phyloP scores from a whole-genome alignment of 2,329 filamentous ascomycete genomes.

The Aaosphaeria pasadenensis region DNA sequence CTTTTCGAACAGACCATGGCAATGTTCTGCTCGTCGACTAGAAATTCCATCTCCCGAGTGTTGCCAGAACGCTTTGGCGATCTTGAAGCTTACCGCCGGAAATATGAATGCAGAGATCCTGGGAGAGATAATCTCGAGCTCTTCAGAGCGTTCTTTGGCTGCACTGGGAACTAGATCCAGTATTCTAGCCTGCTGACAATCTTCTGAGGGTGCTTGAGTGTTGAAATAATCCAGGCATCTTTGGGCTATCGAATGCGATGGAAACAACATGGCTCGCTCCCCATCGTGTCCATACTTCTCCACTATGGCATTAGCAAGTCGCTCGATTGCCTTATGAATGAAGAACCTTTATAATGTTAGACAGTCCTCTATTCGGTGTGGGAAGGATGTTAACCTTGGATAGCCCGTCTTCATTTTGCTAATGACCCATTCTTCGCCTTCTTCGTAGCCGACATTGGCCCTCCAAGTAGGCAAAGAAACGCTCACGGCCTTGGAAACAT shows the following conservation, averaged over 20 bases:
- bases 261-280: conserved; percentile 78
- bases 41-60: conserved; percentile 92
- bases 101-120: conserved; percentile 62
- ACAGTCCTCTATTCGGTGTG: background rate
- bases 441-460: conserved; percentile 89
- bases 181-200: conserved; percentile 50
- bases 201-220: conserved; percentile 54
- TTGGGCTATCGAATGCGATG: conserved; percentile 65
- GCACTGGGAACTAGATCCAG: conserved; percentile 64
- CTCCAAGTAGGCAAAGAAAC: conserved; percentile 94
- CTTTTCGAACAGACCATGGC: conserved; percentile 69
- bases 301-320: conserved; percentile 67
- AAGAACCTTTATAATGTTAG: conserved; percentile 66
- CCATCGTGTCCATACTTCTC: conserved; percentile 59
- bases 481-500: conserved; percentile 72
- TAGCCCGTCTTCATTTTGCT: conserved; percentile 86
- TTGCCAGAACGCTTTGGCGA: conserved; percentile 96
- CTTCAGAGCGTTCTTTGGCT: conserved; percentile 49
- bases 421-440: conserved; percentile 84
- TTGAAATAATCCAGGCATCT: conserved; percentile 74
- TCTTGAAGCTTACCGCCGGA: conserved; percentile 60
- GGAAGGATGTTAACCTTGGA: conserved; percentile 59
- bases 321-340: conserved; percentile 77
- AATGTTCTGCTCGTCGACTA: conserved; percentile 88
- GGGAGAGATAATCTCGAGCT: conserved; percentile 43